Evolutionary conservation across 208 protist species (phyloP), one percentile per base, ranked within the genome.

Genomic region (Crithidia acanthocephali): DNA sequence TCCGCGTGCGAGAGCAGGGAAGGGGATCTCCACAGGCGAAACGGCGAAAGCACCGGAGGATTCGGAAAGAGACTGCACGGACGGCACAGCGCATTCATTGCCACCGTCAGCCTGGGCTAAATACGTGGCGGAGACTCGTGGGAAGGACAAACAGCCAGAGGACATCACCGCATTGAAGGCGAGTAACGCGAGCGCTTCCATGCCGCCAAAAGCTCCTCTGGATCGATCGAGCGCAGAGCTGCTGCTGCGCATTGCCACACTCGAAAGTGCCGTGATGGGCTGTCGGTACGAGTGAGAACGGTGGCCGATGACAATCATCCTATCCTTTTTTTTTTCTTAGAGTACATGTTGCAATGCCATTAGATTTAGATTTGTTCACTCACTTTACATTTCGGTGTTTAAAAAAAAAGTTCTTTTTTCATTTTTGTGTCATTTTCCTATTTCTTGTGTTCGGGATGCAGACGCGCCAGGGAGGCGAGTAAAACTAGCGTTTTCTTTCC

Each of bases 251-350:
- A 23, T 61, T 20, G 32, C 50, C 2, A 10, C 37, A 22, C 2
- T 61, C 5, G 52, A 60, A 37, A 51, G 51, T 8, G 37, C 53
- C 8, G 18, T 69, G 32, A 76, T 76, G 62, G 70, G 70, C 0
- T 37, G 57, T 15, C 70, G 55, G 9, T 76, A 76, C 55, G 70
- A 76, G 58, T 76, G 33, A 69, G 18, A 45, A 5, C 25, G 15
- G 37, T 13, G 37, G 37, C 37, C 9, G 37, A 44, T 7, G 37
- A 44, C 37, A 44, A 44, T 16, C 37, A 44, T n/a, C n/a, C n/a
- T 22, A 25, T 7, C 35, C 9, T 58, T 48, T 47, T 37, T 15
- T 71, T 33, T 42, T 48, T 64, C 11, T 28, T 57, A 16, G 33
- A 22, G 27, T n/a, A 10, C 50, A 11, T 64, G 48, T 60, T 51